Conservation (phyloP, 2,329 filamentous ascomycete genomes). For the Ambrosiella xylebori region DNA sequence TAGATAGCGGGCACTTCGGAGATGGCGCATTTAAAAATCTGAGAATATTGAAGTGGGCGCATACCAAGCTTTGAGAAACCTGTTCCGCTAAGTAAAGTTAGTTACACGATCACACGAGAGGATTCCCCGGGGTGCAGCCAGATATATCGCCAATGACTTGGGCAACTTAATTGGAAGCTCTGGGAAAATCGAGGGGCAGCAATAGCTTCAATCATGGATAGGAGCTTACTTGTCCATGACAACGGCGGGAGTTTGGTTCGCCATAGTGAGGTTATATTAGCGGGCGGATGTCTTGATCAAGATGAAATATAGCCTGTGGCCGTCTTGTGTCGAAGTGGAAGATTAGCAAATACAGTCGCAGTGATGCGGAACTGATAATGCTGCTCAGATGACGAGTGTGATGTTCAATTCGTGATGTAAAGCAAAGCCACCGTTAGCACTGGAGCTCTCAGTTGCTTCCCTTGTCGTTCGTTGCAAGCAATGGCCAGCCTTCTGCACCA, state of each 20-base stretch:
- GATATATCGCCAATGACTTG: background rate
- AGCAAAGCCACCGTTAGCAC: conserved; percentile 3
- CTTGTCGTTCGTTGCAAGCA: conserved; percentile 2
- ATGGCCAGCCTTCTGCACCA: conserved; percentile 8
- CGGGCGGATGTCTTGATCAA: background rate
- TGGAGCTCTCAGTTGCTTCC: conserved; percentile 3
- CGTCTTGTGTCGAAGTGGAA: background rate
- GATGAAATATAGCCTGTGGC: background rate
- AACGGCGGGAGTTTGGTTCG: conserved; percentile 98
- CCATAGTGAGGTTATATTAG: conserved; percentile 41
- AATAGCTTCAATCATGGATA: conserved; percentile 11
- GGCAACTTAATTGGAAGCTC: conserved; percentile 1
- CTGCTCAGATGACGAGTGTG: conserved; percentile 11
- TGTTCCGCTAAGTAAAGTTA: conserved; percentile 56
- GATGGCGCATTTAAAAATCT: conserved; percentile 9
- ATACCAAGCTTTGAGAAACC: conserved; percentile 97
- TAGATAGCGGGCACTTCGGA: background rate
- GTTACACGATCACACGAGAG: conserved; percentile 20
- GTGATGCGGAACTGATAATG: background rate
- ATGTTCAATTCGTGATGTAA: conserved; percentile 5
- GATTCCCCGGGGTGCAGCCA: background rate
- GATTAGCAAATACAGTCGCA: background rate
- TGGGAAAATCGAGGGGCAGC: conserved; percentile 6
- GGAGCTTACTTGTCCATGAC: conserved; percentile 99
- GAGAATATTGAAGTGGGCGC: conserved; percentile 17